Evolutionary conservation across 768 basidiomycete species (phyloP).

Genomic region (Tubosaeta sp.): DNA sequence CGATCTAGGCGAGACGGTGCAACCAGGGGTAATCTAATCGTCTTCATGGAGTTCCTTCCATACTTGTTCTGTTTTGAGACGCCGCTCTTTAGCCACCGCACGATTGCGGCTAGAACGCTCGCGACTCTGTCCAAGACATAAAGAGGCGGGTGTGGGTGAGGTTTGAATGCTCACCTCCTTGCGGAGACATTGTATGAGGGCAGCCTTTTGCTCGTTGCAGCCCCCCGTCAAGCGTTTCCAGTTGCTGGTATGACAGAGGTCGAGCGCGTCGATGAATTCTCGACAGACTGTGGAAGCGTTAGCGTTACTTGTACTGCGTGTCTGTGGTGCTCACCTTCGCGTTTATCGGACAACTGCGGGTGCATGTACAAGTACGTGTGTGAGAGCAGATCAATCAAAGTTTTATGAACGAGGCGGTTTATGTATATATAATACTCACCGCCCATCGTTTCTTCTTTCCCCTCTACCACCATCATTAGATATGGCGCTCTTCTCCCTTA

Average conservation of each 20-base stretch:
- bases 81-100: conserved; percentile 53
- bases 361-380: conserved; percentile 44
- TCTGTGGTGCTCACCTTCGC: conserved; percentile 38
- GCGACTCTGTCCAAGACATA: conserved; percentile 43
- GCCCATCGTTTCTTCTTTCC: conserved; percentile 5
- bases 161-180: conserved; percentile 51
- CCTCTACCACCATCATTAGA: conserved; percentile 8
- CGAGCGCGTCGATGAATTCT: conserved; percentile 74
- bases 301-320: neutral
- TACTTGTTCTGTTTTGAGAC: conserved; percentile 53
- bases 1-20: neutral
- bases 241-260: conserved; percentile 58
- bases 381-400: neutral
- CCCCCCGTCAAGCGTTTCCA: conserved; percentile 67
- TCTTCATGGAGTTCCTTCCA: conserved; percentile 58
- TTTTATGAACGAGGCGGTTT: neutral
- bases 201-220: conserved; percentile 66
- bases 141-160: neutral
- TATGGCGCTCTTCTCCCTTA: conserved; percentile 39
- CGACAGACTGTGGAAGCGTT: conserved; percentile 50
- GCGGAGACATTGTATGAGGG: conserved; percentile 65
- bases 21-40: conserved; percentile 19
- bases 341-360: conserved; percentile 67
- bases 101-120: conserved; percentile 58
- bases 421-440: neutral